These are phyloP conservation scores for Pisolithus tinctorius DNA, from an alignment of 768 basidiomycete species.

Conservation along the genomic window DNA sequence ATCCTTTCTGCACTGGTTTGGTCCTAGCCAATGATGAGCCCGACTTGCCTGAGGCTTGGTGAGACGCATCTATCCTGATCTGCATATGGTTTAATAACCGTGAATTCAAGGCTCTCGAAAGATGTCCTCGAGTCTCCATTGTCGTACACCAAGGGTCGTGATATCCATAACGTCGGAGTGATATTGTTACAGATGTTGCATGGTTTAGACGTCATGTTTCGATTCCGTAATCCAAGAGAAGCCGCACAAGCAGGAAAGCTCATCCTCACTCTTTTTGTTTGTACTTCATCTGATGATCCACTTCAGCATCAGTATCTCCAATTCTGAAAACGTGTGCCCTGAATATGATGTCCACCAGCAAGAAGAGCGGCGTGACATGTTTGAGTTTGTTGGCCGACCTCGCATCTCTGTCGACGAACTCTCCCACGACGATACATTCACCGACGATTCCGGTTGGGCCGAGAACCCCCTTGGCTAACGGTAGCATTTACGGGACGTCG, in stretches of 20 bases:
- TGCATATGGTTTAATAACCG: conserved; percentile 3
- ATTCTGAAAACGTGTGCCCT: conserved; percentile 44
- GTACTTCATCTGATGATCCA: not conserved
- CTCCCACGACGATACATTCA: conserved; percentile 9
- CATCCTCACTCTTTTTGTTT: not conserved
- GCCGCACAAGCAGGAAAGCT: conserved; percentile 52
- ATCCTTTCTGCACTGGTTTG: conserved; percentile 50
- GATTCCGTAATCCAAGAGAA: conserved; percentile 47
- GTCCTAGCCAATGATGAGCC: conserved; percentile 11
- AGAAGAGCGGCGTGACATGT: conserved; percentile 53
- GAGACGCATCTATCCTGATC: not conserved
- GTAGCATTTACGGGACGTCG: conserved; percentile 36
- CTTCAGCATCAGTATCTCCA: conserved; percentile 46
- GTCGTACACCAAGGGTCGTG: conserved; percentile 69
- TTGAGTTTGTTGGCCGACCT: conserved; percentile 52
- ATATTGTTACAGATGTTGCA: conserved; percentile 80
- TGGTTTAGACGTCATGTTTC: conserved; percentile 60
- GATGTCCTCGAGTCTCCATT: conserved; percentile 76
- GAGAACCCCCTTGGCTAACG: conserved; percentile 44
- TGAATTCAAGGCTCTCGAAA: conserved; percentile 52
- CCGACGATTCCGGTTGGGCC: conserved; percentile 22
- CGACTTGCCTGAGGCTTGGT: conserved; percentile 26
- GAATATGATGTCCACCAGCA: conserved; percentile 53
- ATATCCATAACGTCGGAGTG: conserved; percentile 78
- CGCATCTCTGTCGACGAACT: conserved; percentile 33